These are phyloP conservation scores for Toxicodendron radicans DNA, from an alignment of 345 rosid species.

Conservation along the genomic window DNA sequence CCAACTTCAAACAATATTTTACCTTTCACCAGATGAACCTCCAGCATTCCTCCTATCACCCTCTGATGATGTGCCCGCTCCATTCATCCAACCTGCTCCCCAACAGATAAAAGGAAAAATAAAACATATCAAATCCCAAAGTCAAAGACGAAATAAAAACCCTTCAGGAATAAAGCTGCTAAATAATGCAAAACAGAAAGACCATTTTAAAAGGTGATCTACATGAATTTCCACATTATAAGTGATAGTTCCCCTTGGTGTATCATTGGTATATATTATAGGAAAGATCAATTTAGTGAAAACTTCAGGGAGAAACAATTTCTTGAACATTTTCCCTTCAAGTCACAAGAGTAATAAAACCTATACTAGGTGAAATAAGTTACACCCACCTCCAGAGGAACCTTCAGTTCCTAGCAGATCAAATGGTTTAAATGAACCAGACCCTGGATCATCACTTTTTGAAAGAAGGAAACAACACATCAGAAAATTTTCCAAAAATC, in stretches of 20 bases:
- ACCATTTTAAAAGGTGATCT: background rate
- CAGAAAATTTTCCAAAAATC: constrained; percentile 26
- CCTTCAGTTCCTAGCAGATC: constrained; percentile 70
- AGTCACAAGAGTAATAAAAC: constrained; percentile 9
- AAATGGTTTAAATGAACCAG: constrained; percentile 59
- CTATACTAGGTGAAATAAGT: constrained; percentile 8
- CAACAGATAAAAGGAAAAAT: constrained; percentile 2
- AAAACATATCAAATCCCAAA: background rate
- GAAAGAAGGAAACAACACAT: constrained; percentile 25
- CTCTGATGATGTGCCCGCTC: constrained; percentile 63
- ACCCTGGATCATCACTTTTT: constrained; percentile 60
- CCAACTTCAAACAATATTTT: constrained; percentile 9
- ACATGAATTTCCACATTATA: background rate
- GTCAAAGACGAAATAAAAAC: constrained; percentile 1
- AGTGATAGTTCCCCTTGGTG: background rate
- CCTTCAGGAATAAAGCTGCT: background rate
- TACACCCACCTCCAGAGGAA: constrained; percentile 60
- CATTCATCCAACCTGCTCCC: constrained; percentile 57
- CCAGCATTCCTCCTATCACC: constrained; percentile 64
- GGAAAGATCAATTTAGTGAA: background rate
- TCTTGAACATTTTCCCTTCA: background rate
- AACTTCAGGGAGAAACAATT: background rate
- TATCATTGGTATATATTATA: background rate
- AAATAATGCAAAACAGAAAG: background rate
- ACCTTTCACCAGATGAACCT: constrained; percentile 60